Percentiles rank a stretch among this genome's conserved stretches.
Evolutionary conservation across 148 eudicot species (phyloP).

Genomic region (Vaccinium macrocarpon): DNA sequence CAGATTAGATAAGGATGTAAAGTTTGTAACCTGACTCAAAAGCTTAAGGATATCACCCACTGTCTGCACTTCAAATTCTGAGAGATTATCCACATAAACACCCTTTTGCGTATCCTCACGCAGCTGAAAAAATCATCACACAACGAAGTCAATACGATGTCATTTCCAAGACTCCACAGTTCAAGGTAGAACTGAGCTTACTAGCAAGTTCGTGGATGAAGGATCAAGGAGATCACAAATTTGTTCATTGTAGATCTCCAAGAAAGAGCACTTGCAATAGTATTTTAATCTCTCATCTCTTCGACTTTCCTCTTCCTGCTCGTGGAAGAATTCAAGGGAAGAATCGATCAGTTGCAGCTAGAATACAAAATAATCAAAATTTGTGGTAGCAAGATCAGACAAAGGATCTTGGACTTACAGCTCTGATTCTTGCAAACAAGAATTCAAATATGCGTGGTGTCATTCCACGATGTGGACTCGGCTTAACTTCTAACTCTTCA

Average conservation of each 20-base stretch:
- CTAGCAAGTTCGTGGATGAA: constrained; percentile 84
- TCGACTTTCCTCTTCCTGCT: constrained; percentile 94
- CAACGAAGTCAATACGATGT: neutral
- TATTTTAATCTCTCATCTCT: constrained; percentile 82
- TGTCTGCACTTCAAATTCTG: constrained; percentile 88
- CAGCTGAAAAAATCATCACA: constrained; percentile 40
- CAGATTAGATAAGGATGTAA: neutral
- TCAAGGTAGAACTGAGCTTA: constrained; percentile 29
- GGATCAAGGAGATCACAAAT: constrained; percentile 95
- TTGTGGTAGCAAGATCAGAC: constrained; percentile 7
- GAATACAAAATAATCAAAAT: constrained; percentile 9
- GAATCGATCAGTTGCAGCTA: constrained; percentile 5
- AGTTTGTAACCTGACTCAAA: constrained; percentile 60
- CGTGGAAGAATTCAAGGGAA: constrained; percentile 8
- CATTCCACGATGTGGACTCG: constrained; percentile 92
- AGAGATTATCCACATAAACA: constrained; percentile 93
- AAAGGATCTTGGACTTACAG: constrained; percentile 42
- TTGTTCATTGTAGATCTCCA: constrained; percentile 97
- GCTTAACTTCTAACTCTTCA: constrained; percentile 68
- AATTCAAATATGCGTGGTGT: constrained; percentile 95
- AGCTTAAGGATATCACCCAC: constrained; percentile 86
- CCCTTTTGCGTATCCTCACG: constrained; percentile 92
- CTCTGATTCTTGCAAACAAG: constrained; percentile 94
- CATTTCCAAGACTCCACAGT: neutral
- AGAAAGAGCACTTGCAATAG: constrained; percentile 92